phyloP scores from a whole-genome alignment of 2,329 filamentous ascomycete genomes.

The Incumbomyces delicatus region DNA sequence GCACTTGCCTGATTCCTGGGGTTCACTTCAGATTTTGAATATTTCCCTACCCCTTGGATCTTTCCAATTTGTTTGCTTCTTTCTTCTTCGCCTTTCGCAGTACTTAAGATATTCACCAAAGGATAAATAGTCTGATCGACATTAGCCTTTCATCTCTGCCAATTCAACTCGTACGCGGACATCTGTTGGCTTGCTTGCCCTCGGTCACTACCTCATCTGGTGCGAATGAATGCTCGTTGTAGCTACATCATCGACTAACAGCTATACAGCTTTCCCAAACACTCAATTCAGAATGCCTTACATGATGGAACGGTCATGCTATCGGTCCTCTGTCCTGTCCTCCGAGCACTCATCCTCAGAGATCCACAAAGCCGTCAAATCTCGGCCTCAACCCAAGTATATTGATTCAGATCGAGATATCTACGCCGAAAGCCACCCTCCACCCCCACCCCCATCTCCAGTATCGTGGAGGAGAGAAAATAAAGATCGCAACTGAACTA shows the following conservation, averaged over 20 bases:
- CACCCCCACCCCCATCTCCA: constrained; percentile 6
- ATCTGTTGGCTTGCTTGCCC: neutral
- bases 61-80: neutral
- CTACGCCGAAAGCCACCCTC: constrained; percentile 4
- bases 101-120: neutral
- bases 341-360: constrained; percentile 6
- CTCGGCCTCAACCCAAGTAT: constrained; percentile 4
- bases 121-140: neutral
- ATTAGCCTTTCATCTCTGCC: neutral
- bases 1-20: neutral
- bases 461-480: constrained; percentile 7
- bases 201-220: too few species aligned
- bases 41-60: neutral
- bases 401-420: neutral
- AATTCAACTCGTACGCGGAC: neutral
- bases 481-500: constrained; percentile 4
- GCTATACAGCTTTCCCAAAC: too few species aligned
- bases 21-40: neutral
- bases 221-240: too few species aligned
- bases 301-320: constrained; percentile 6
- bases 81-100: neutral
- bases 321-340: constrained; percentile 1
- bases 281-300: constrained; percentile 2
- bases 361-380: constrained; percentile 7
- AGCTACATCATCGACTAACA: too few species aligned